Conservation (phyloP, 306 rosid species). For the Crotalaria pallida region DNA sequence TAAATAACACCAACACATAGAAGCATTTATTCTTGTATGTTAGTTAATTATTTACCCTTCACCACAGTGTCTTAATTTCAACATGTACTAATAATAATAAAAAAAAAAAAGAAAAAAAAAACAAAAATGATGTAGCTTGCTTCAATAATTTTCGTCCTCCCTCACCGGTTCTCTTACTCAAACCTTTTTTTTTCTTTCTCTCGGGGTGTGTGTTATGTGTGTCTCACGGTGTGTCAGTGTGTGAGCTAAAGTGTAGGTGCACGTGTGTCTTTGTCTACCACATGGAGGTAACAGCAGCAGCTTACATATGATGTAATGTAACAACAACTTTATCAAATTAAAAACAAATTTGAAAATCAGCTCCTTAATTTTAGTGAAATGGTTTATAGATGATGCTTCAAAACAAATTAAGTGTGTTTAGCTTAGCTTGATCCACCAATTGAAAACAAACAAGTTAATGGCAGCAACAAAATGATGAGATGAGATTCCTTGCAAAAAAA, state of each 20-base stretch:
- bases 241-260: constrained; percentile 28
- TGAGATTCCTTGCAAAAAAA: no score
- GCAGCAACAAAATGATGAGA: background rate
- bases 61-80: background rate
- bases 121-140: constrained; percentile 8
- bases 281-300: constrained; percentile 11
- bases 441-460: background rate
- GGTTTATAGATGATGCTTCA: background rate
- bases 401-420: background rate
- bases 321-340: background rate
- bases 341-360: background rate
- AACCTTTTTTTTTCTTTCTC: background rate
- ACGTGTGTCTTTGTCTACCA: constrained; percentile 42
- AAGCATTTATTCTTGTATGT: constrained; percentile 39
- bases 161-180: background rate
- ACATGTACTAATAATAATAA: constrained; percentile 17
- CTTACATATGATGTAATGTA: background rate
- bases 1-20: constrained; percentile 2
- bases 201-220: constrained; percentile 1
- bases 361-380: background rate
- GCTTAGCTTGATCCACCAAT: background rate
- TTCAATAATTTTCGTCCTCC: constrained; percentile 1
- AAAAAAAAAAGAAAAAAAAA: no score
- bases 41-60: background rate
- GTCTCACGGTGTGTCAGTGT: constrained; percentile 28